phyloP scores from a whole-genome alignment of 2,329 filamentous ascomycete genomes.

The Pseudocercospora eumusae region DNA sequence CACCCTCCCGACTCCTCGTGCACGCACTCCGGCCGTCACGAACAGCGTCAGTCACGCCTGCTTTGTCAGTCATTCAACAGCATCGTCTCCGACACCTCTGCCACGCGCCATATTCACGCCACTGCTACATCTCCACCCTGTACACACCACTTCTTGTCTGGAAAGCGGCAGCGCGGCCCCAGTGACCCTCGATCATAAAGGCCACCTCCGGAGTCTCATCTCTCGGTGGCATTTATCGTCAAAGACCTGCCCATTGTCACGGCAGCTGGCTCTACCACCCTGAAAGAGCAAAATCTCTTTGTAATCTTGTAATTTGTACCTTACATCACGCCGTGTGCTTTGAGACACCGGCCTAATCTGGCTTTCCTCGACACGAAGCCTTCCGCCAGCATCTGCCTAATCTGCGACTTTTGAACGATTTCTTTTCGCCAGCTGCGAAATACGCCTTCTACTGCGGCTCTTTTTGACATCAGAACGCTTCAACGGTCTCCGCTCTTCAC shows the following conservation, averaged over 20 bases:
- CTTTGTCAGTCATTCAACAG: not conserved
- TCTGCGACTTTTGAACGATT: constrained; percentile 28
- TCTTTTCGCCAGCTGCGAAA: constrained; percentile 18
- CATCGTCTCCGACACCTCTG: not conserved
- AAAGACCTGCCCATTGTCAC: constrained; percentile 28
- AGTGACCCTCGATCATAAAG: constrained; percentile 14
- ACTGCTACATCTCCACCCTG: not conserved
- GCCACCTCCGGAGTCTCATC: constrained; percentile 16
- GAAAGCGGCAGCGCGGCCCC: constrained; percentile 6
- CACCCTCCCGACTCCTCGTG: not conserved
- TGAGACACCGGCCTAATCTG: constrained; percentile 37
- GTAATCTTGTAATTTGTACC: constrained; percentile 39
- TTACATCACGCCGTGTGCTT: constrained; percentile 34
- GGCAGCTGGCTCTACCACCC: constrained; percentile 26
- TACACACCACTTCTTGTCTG: constrained; percentile 10
- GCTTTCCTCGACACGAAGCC: constrained; percentile 21
- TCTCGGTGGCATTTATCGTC: constrained; percentile 27
- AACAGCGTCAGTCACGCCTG: constrained; percentile 3
- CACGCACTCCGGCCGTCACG: not conserved
- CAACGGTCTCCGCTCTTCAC: constrained; percentile 30
- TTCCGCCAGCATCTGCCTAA: constrained; percentile 25
- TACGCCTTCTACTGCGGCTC: constrained; percentile 15
- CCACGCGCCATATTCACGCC: not conserved
- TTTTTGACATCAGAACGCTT: constrained; percentile 23
- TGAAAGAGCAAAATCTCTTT: constrained; percentile 35